These are phyloP conservation scores for Biscogniauxia marginata DNA, from an alignment of 2,329 filamentous ascomycete genomes.

Conservation along the genomic window DNA sequence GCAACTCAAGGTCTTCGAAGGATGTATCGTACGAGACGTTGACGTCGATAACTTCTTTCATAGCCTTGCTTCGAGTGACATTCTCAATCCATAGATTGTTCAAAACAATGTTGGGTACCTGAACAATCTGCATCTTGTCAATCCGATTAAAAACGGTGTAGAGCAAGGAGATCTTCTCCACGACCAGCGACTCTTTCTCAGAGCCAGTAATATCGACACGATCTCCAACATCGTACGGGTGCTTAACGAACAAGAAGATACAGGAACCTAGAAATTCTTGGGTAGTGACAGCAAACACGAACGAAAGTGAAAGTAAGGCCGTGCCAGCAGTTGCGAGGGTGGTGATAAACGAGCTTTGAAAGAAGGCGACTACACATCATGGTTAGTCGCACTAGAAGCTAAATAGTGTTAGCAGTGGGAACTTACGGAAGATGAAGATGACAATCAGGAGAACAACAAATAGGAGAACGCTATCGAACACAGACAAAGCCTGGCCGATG, in stretches of 20 bases:
- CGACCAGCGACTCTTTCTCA: constrained; percentile 65
- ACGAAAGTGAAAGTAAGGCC: constrained; percentile 89
- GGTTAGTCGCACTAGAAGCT: background rate
- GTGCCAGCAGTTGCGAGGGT: constrained; percentile 89
- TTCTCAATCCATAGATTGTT: constrained; percentile 97
- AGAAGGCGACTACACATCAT: constrained; percentile 65
- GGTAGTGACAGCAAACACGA: constrained; percentile 87
- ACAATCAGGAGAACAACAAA: constrained; percentile 78
- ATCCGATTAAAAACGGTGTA: constrained; percentile 90
- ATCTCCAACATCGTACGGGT: constrained; percentile 94
- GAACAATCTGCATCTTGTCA: constrained; percentile 73
- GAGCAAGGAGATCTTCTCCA: constrained; percentile 91
- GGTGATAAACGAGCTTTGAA: constrained; percentile 80
- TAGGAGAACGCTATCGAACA: constrained; percentile 82
- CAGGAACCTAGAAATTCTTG: constrained; percentile 98
- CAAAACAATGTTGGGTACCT: constrained; percentile 87
- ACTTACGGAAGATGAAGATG: constrained; percentile 77
- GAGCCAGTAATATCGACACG: constrained; percentile 73
- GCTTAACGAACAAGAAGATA: constrained; percentile 98
- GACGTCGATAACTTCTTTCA: constrained; percentile 81
- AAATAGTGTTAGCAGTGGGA: background rate
- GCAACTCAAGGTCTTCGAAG: constrained; percentile 84
- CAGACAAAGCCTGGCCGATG: constrained; percentile 89
- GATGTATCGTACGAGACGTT: constrained; percentile 82
- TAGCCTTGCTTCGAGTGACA: constrained; percentile 83